phyloP scores from a whole-genome alignment of 768 basidiomycete species.

The Paxillus involutus region DNA sequence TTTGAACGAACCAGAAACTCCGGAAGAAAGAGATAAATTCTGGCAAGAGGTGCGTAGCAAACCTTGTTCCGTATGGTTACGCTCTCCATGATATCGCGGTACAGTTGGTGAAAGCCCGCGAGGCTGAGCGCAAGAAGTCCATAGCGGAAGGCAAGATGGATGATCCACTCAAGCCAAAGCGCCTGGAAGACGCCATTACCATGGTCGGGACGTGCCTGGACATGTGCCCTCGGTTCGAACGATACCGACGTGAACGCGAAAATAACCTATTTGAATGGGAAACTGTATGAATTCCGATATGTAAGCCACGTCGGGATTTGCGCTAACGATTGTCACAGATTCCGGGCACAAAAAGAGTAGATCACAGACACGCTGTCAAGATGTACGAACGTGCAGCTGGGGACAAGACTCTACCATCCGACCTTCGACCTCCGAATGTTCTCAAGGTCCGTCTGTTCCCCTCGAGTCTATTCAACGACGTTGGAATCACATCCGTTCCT shows the following conservation, averaged over 20 bases:
- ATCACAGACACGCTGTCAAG: constrained; percentile 88
- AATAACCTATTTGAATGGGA: constrained; percentile 88
- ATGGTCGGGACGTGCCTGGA: constrained; percentile 89
- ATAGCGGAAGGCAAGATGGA: constrained; percentile 88
- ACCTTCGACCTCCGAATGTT: constrained; percentile 83
- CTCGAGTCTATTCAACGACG: background rate
- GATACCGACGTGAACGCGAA: constrained; percentile 86
- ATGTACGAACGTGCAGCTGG: constrained; percentile 94
- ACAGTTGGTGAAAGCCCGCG: constrained; percentile 73
- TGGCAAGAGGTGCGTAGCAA: constrained; percentile 63
- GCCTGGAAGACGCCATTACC: constrained; percentile 88
- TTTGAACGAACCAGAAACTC: constrained; percentile 52
- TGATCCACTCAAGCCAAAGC: constrained; percentile 75
- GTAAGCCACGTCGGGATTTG: constrained; percentile 8
- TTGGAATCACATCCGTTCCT: background rate
- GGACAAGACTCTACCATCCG: constrained; percentile 88
- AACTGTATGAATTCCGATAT: constrained; percentile 49
- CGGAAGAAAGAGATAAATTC: constrained; percentile 66
- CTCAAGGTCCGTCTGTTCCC: constrained; percentile 55
- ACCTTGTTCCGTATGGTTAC: constrained; percentile 6
- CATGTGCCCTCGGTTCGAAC: constrained; percentile 95
- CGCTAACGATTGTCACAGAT: constrained; percentile 53
- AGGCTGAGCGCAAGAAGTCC: constrained; percentile 66
- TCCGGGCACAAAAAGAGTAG: constrained; percentile 80
- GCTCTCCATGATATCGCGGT: constrained; percentile 20